These are phyloP conservation scores for Suillus bovinus DNA, from an alignment of 768 basidiomycete genomes.

Conservation along the genomic window DNA sequence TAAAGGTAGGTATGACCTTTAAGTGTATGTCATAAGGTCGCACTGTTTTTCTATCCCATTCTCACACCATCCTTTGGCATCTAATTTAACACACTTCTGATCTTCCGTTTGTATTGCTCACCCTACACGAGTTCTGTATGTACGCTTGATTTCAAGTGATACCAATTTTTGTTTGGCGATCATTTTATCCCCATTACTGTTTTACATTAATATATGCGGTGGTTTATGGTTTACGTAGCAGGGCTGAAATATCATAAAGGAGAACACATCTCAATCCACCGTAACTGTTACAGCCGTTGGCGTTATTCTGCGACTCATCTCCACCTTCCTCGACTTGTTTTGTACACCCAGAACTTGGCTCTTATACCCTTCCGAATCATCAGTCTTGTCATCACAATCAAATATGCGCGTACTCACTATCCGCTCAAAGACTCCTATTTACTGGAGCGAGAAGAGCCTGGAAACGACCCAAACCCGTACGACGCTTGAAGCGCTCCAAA, in stretches of 20 bases:
- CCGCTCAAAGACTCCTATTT: not conserved
- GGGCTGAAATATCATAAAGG: not conserved
- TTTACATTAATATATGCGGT: constrained; percentile 7
- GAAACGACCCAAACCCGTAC: constrained; percentile 3
- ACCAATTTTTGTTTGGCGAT: constrained; percentile 6
- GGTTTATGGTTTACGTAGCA: constrained; percentile 2
- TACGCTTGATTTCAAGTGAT: constrained; percentile 9
- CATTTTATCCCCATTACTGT: constrained; percentile 1
- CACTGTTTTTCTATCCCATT: not conserved
- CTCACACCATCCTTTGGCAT: not conserved
- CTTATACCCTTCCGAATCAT: not conserved
- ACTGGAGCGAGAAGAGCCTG: not conserved
- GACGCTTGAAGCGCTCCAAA: constrained; percentile 6
- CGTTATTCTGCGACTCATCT: not conserved
- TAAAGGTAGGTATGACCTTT: not conserved
- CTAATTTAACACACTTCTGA: constrained; percentile 4
- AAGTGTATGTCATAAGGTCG: constrained; percentile 13
- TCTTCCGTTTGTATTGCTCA: not conserved
- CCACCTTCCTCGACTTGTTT: not conserved
- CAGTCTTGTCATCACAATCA: not conserved
- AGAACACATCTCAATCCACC: not conserved
- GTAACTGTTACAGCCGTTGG: not conserved
- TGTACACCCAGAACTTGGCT: too few relatives aligned
- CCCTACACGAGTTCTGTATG: constrained; percentile 1
- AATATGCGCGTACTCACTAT: not conserved